Evolutionary conservation across 768 basidiomycete genomes (phyloP).

Genomic region (Rhizopogon roseolus): DNA sequence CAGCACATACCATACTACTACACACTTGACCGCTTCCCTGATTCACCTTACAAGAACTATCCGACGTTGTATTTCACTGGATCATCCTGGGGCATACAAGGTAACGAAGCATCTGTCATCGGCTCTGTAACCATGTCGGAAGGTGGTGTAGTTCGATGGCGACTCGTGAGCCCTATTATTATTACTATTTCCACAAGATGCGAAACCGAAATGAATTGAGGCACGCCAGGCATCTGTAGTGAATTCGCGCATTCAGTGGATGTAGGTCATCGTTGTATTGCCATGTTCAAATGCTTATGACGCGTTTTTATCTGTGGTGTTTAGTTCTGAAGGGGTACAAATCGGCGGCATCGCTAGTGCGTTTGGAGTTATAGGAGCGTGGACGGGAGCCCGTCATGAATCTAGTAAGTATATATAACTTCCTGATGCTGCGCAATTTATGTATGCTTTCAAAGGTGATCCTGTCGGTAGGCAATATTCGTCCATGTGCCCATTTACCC

Average conservation of each 20-base stretch:
- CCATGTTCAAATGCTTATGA: background rate
- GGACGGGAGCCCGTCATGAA: conserved; percentile 61
- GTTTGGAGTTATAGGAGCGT: conserved; percentile 61
- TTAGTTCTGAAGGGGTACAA: conserved; percentile 64
- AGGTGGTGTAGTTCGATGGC: conserved; percentile 47
- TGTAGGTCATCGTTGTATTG: conserved; percentile 30
- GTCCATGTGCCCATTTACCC: background rate
- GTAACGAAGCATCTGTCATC: conserved; percentile 39
- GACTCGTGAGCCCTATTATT: conserved; percentile 43
- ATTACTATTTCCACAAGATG: background rate
- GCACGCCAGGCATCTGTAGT: conserved; percentile 46
- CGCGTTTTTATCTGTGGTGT: conserved; percentile 4
- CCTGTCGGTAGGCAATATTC: conserved; percentile 49
- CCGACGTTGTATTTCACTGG: conserved; percentile 47
- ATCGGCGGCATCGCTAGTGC: conserved; percentile 62
- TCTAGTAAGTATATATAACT: conserved; percentile 31
- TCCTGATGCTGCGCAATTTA: background rate
- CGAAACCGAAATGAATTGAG: conserved; percentile 8
- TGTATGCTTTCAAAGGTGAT: conserved; percentile 37
- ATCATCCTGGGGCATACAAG: conserved; percentile 36
- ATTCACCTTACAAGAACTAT: conserved; percentile 22
- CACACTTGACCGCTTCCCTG: conserved; percentile 16
- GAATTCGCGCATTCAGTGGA: conserved; percentile 53
- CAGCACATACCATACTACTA: conserved; percentile 15
- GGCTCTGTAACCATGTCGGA: conserved; percentile 46